phyloP scores from a whole-genome alignment of 257 asterid species.

The Nicotiana otophora region DNA sequence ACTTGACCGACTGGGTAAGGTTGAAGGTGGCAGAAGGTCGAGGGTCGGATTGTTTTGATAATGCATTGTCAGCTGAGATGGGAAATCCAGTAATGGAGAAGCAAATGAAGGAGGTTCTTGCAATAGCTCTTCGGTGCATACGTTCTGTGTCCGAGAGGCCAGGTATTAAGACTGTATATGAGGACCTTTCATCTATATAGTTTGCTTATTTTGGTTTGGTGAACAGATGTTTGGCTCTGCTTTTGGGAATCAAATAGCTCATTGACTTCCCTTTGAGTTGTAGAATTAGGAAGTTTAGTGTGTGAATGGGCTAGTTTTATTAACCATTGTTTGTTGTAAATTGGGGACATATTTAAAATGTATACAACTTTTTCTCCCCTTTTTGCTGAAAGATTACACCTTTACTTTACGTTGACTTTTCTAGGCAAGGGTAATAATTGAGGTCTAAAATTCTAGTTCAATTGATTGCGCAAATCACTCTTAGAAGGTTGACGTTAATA shows the following conservation, averaged over 20 bases:
- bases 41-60: conserved; percentile 74
- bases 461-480: neutral
- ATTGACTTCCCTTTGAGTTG: conserved; percentile 65
- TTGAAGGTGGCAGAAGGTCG: conserved; percentile 77
- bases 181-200: conserved; percentile 90
- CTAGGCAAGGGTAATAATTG: neutral
- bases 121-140: conserved; percentile 77
- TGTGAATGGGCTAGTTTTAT: conserved; percentile 22
- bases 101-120: conserved; percentile 86
- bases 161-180: conserved; percentile 87
- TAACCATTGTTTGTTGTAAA: conserved; percentile 39
- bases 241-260: conserved; percentile 80
- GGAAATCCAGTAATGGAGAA: conserved; percentile 57
- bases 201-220: conserved; percentile 16
- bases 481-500: neutral
- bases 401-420: no score
- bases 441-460: neutral
- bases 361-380: conserved; percentile 5
- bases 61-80: conserved; percentile 45
- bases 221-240: conserved; percentile 12
- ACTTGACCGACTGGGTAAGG: conserved; percentile 89
- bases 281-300: conserved; percentile 31
- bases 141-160: conserved; percentile 87
- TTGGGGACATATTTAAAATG: conserved; percentile 37
- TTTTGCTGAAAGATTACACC: neutral